phyloP scores from a whole-genome alignment of 805 yeast species.

The Candida succiphila region DNA sequence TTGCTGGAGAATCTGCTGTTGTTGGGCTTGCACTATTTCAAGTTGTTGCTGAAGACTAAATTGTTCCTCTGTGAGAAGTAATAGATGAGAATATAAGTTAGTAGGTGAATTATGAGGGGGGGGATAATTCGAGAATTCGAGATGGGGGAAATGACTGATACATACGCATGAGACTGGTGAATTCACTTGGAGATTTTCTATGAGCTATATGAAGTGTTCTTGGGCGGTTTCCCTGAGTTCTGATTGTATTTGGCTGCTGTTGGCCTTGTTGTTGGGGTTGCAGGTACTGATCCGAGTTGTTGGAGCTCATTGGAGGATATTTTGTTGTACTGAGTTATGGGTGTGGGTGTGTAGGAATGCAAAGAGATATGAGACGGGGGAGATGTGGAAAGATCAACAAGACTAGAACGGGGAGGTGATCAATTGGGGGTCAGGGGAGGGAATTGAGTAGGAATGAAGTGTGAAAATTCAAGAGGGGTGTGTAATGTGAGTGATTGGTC shows the following conservation, averaged over 20 bases:
- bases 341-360: too few species aligned
- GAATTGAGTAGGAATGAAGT: too few species aligned
- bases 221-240: slow-evolving; percentile 29
- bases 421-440: too few species aligned
- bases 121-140: background rate
- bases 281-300: background rate
- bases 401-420: too few species aligned
- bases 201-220: slow-evolving; percentile 88
- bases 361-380: too few species aligned
- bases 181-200: slow-evolving; percentile 89
- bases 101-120: background rate
- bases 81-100: background rate
- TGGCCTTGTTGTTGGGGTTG: background rate
- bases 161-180: slow-evolving; percentile 80
- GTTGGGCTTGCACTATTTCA: slow-evolving; percentile 87
- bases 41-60: slow-evolving; percentile 83
- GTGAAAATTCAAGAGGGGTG: too few species aligned
- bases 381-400: too few species aligned
- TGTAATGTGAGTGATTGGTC: too few species aligned
- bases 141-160: slow-evolving; percentile 2
- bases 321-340: too few species aligned
- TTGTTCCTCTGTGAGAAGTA: slow-evolving; percentile 54
- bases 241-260: slow-evolving; percentile 13
- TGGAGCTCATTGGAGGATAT: too few species aligned
- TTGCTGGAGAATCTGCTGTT: slow-evolving; percentile 76